A percentile compares a stretch with the other conserved stretches of the same genome.
Conservation (phyloP, 768 basidiomycete genomes). For the Nevesoporus exiguus region DNA sequence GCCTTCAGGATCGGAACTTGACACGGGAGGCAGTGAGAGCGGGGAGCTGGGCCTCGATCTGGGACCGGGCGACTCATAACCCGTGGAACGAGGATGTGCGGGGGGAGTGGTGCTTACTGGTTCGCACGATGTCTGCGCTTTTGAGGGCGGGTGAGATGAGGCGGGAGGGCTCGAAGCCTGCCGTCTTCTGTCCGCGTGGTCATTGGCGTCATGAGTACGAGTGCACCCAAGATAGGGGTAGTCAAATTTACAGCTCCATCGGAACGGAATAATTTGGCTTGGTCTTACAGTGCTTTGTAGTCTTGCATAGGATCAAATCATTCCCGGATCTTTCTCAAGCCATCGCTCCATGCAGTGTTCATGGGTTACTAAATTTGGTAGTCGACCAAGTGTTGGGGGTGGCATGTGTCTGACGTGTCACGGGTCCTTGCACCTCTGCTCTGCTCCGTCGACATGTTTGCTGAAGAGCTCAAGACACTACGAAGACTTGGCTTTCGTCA, state of each 20-base stretch:
- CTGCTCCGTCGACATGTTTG: conserved; percentile 50
- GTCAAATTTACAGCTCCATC: not conserved
- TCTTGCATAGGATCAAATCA: no score
- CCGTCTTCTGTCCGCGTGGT: not conserved
- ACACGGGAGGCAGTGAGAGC: conserved; percentile 15
- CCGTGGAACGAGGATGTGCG: no score
- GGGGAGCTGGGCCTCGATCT: conserved; percentile 10
- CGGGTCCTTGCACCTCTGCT: no score
- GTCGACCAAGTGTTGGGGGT: not conserved
- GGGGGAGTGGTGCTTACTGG: not conserved
- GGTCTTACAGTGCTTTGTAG: no score
- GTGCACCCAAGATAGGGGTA: conserved; percentile 1
- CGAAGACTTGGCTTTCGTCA: conserved; percentile 72
- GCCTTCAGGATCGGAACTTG: not conserved
- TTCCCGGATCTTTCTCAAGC: no score
- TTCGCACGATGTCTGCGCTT: conserved; percentile 2
- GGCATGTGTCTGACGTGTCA: conserved; percentile 11
- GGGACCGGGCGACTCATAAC: not conserved
- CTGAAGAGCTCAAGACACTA: conserved; percentile 70
- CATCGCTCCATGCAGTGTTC: not conserved
- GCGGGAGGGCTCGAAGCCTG: conserved; percentile 12
- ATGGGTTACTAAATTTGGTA: conserved; percentile 8
- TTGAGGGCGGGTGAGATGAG: conserved; percentile 10
- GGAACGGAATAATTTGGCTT: not conserved
- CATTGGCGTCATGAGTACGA: not conserved